Evolutionary conservation across 228 moss, liverwort and hornwort species (phyloP), one percentile per base, ranked within the genome.

Genomic region (Sphagnum fallax): DNA sequence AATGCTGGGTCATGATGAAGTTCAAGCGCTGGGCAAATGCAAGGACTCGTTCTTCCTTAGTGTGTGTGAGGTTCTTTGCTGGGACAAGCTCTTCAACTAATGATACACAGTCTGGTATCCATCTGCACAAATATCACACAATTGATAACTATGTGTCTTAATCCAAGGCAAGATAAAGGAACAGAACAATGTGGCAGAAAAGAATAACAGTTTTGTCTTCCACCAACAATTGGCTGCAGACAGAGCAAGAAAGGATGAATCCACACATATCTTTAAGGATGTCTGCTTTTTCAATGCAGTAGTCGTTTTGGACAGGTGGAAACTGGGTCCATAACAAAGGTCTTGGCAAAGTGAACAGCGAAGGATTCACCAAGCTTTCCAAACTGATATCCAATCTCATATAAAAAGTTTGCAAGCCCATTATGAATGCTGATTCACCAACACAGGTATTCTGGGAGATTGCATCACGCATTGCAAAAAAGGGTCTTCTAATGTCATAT

Each of bases 1-100:
- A 83, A 66, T 90, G 83, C 1, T 90, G 88, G 6, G 83, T 85
- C 81, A 90, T 90, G 4, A 83, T 85, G n/a, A 69, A 78, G 57
- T 82, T 77, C 11, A 90, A 75, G 5, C 90, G 76, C 15, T 73
- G 78, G 52, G 81, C 85, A 47, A 90, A 83, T 47, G 71, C 74
- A 0, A 16, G 0, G 52, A 88, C 49, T 0, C 75, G 75, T 0
- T 76, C 72, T 69, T 75, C 81, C 0, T 80, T 75, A 6, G 49
- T 47, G 0, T 75, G 51, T 0, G 71, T 75, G 6, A 88, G 14
- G 10, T 50, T 65, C 48, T 73, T 53, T 0, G 69, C 67, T 67
- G 88, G 88, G 8, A 81, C 71, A 4, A 90, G 81, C 60, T 85
- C 88, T 71, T 88, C 81, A 0, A 90, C 75, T 0, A 88, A 4